Evolutionary conservation across 108 stramenopile genomes (phyloP).

Genomic region (Mediolabrus comicus): DNA sequence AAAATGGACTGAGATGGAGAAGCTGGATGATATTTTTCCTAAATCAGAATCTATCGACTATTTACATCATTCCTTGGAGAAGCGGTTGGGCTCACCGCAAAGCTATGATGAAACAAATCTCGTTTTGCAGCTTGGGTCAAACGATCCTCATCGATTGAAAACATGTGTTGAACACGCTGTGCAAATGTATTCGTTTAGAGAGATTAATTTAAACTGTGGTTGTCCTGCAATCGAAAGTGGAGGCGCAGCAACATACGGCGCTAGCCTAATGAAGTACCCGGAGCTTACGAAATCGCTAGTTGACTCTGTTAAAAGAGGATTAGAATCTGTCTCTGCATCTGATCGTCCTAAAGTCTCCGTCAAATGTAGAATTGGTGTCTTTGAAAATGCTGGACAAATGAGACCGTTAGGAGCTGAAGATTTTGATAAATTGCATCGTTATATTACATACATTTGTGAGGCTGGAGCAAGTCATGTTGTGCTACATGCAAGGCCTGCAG

Average conservation of each 20-base stretch:
- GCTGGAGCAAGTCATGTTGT: slow-evolving; percentile 47
- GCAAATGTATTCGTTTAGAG: slow-evolving; percentile 20
- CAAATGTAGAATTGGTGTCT: slow-evolving; percentile 48
- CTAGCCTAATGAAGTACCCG: slow-evolving; percentile 51
- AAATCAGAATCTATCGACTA: not conserved
- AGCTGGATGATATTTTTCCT: slow-evolving; percentile 43
- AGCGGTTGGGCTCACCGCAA: slow-evolving; percentile 23
- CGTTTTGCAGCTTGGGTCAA: slow-evolving; percentile 47
- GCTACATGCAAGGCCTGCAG: slow-evolving; percentile 51
- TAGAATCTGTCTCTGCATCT: not conserved
- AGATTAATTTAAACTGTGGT: slow-evolving; percentile 60
- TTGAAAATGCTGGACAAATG: slow-evolving; percentile 38
- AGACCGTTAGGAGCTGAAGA: slow-evolving; percentile 13
- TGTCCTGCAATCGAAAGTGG: slow-evolving; percentile 54
- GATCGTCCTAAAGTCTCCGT: slow-evolving; percentile 32
- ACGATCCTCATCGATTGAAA: slow-evolving; percentile 24
- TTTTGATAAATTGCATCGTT: slow-evolving; percentile 30
- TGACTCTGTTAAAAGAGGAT: slow-evolving; percentile 2
- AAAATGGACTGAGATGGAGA: slow-evolving; percentile 65
- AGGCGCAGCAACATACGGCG: slow-evolving; percentile 51
- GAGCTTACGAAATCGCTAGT: slow-evolving; percentile 33
- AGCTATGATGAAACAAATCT: slow-evolving; percentile 20
- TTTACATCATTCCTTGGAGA: not conserved
- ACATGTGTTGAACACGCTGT: slow-evolving; percentile 23
- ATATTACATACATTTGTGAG: slow-evolving; percentile 22